Base-by-base conservation (phyloP, 306 rosid genomes). In the Betula pendula region DNA sequence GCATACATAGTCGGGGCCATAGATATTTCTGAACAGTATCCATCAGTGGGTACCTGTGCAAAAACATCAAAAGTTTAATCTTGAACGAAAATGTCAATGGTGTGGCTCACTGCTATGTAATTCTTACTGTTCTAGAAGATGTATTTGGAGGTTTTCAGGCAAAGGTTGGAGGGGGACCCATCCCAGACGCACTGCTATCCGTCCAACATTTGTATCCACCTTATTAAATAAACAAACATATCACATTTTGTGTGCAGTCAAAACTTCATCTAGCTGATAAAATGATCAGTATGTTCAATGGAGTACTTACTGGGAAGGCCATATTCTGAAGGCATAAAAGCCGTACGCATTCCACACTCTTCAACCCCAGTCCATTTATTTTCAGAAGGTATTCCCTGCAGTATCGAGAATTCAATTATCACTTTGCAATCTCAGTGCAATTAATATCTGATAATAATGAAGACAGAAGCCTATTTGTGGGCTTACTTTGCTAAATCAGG, bases 161-260 rank as follows among this genome's bases (percentile, higher is more conserved):
- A 91, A 79, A 22, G 96, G 93, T 73, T 87, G 83, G 22, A 94
- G 82, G 6, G 92, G 96, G 78, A 89, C 94, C 97, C 98, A 91
- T n/a, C 96, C 97, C 42, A 94, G 60, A n/a, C 96, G 92, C 25
- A 87, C 82, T 0, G 81, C 91, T 69, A 94, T 90, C 52, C 97
- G 81, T n/a, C 82, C 94, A 70, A 94, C 98, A 75, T 94, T 94
- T 45, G 92, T 90, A 48, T 91, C 98, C 80, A 91, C 97, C 97
- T 88, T 69, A 13, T 8, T 1, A 70, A 3, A 51, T 47, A 20
- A 33, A 8, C 6, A 47, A 43, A 47, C 2, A 19, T 16, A 4
- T 51, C 0, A 75, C n/a, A 38, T 38, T 40, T 15, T 16, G 29
- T 72, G 5, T 19, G 65, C 19, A 45, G 25, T 72, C 25, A 69